These are phyloP conservation scores for Centrapalus pauciflorus DNA, from an alignment of 129 eudicot genomes.

Conservation along the genomic window DNA sequence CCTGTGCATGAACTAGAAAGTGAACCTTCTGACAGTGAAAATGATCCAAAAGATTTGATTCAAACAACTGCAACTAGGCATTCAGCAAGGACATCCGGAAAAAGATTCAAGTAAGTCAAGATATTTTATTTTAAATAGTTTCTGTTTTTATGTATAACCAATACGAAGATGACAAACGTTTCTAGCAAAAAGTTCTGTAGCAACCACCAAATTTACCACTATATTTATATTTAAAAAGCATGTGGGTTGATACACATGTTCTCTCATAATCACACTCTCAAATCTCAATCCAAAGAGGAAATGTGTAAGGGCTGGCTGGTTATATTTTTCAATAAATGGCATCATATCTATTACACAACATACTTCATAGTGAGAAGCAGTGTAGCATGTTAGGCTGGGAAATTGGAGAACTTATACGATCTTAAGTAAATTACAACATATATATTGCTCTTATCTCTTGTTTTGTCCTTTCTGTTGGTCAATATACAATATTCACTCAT, in stretches of 20 bases:
- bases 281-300: too few species aligned
- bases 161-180: not conserved
- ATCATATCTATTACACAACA: not conserved
- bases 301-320: not conserved
- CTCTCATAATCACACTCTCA: not conserved
- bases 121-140: constrained; percentile 12
- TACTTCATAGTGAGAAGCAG: not conserved
- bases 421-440: not conserved
- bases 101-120: constrained; percentile 52
- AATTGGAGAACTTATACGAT: not conserved
- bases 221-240: not conserved
- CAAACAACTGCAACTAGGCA: constrained; percentile 61
- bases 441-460: not conserved
- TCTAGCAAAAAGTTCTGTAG: not conserved
- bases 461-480: not conserved
- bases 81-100: constrained; percentile 70
- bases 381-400: not conserved
- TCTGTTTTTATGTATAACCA: constrained; percentile 1
- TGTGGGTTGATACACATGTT: not conserved
- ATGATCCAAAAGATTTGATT: constrained; percentile 26
- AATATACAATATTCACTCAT: not conserved
- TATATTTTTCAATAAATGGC: not conserved
- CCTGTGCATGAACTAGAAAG: constrained; percentile 34
- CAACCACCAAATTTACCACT: not conserved
- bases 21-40: constrained; percentile 44